These are phyloP conservation scores for Bondarzewia mesenterica DNA, from an alignment of 1,284 basidiomycete species.

Conservation along the genomic window DNA sequence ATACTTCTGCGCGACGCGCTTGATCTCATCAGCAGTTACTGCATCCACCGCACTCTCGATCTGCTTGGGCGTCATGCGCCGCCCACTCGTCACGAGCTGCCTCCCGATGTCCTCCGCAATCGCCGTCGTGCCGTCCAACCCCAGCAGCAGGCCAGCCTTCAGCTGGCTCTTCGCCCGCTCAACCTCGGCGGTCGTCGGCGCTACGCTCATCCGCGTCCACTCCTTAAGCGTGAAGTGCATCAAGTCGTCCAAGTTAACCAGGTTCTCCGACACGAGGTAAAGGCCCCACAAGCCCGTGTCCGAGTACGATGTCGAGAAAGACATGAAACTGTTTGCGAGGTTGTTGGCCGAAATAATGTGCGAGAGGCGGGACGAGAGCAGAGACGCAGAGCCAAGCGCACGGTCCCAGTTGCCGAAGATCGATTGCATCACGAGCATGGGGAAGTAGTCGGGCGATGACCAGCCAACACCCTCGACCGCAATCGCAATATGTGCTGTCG, in stretches of 20 bases:
- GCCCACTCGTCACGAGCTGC: slow-evolving; percentile 92
- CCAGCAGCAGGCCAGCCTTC: slow-evolving; percentile 88
- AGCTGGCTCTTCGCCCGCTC: slow-evolving; percentile 97
- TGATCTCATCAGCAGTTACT: slow-evolving; percentile 85
- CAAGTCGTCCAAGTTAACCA: slow-evolving; percentile 89
- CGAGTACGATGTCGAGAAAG: slow-evolving; percentile 99
- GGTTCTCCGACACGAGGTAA: slow-evolving; percentile 94
- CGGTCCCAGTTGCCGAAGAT: slow-evolving; percentile 99
- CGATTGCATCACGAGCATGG: slow-evolving; percentile 97
- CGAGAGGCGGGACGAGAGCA: slow-evolving; percentile 87
- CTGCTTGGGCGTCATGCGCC: slow-evolving; percentile 85
- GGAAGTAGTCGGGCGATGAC: slow-evolving; percentile 98
- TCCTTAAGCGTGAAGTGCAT: slow-evolving; percentile 93
- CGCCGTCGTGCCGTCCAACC: slow-evolving; percentile 92
- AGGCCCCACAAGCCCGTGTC: slow-evolving; percentile 99
- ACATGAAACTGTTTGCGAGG: slow-evolving; percentile 99
- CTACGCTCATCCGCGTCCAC: slow-evolving; percentile 94
- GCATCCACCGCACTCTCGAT: slow-evolving; percentile 91
- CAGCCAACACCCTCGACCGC: slow-evolving; percentile 98
- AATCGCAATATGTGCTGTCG: slow-evolving; percentile 90
- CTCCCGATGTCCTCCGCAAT: slow-evolving; percentile 98
- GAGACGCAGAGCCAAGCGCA: slow-evolving; percentile 83
- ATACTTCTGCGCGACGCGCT: slow-evolving; percentile 92
- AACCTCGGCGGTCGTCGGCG: slow-evolving; percentile 81
- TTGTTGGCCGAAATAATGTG: slow-evolving; percentile 91